Evolutionary conservation across 148 eudicot genomes (phyloP).

Genomic region (Hydrangea macrophylla): DNA sequence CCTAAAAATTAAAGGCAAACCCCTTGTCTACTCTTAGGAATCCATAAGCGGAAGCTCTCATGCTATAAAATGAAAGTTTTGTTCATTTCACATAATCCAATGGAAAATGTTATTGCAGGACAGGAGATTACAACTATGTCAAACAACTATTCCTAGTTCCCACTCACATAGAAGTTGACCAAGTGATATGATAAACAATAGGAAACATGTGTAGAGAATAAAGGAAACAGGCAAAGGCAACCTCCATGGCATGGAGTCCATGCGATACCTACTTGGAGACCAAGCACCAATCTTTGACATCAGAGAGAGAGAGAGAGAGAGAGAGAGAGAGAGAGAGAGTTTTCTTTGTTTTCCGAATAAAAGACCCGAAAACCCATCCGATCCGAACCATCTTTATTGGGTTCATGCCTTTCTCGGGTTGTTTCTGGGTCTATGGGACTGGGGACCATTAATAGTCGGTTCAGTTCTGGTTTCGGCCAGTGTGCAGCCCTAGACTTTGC

Average conservation of each 20-base stretch:
- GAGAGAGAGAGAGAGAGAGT: too few species aligned
- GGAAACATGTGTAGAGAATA: too few species aligned
- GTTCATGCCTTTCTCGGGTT: too few species aligned
- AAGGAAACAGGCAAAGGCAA: not conserved
- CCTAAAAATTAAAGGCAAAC: too few species aligned
- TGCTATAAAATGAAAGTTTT: not conserved
- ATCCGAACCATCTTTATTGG: too few species aligned
- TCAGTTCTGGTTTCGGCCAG: too few species aligned
- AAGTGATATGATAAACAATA: conserved; percentile 3
- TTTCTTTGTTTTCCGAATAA: too few species aligned
- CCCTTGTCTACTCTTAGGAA: not conserved
- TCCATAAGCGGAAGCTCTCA: not conserved
- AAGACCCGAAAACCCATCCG: too few species aligned
- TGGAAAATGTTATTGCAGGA: not conserved
- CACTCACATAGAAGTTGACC: not conserved
- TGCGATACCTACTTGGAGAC: not conserved
- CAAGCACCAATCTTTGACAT: not conserved
- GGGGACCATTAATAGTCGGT: too few species aligned
- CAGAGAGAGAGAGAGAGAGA: too few species aligned
- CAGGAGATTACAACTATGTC: not conserved
- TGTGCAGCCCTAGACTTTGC: too few species aligned
- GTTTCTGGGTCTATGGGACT: too few species aligned
- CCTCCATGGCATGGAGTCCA: conserved; percentile 8
- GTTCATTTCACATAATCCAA: not conserved
- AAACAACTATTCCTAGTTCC: not conserved